Base-by-base conservation (phyloP, 768 basidiomycete species). In the Coprinellus aureogranulatus region DNA sequence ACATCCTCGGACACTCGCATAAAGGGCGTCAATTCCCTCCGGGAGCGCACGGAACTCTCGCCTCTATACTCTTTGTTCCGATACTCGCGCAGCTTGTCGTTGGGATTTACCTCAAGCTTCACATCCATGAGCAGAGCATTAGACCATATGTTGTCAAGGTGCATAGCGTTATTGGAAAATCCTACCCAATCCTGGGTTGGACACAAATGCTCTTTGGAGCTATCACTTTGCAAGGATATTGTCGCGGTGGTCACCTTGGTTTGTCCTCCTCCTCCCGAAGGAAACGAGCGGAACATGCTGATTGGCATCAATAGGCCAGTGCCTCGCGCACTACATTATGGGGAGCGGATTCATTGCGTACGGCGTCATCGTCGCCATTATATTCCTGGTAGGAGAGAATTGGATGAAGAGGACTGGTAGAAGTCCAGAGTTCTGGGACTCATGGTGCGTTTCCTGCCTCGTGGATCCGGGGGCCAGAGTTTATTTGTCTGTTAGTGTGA, bases 271-370 rank as follows among this genome's bases (percentile, higher is more conserved):
- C 26, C 6, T 20, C 27, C 1, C 18, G 4, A 52, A 9, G 22
- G 28, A 34, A 14, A 20, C 39, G 28, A 31, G n/a, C 23, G 27
- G 4, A 26, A 23, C 28, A 22, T 45, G 27, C 45, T 22, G 20
- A 37, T 47, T 46, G 27, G 48, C 50, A 28, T 61, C 2, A 40
- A 55, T 51, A 79, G 77, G 86, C 6, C 94, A 96, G 75, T 97
- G 94, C 70, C 79, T 92, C 1, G 92, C 90, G 0, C 90, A 92
- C 68, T 92, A 92, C 67, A 89, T 92, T 58, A 90, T 90, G 89
- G 93, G 94, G 49, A 88, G 90, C 55, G 91, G 89, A 0, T 97
- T 97, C 67, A 90, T 94, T 61, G 93, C 84, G 0, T 96, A 97
- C 66, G 93, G 85, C 1, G 78, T 82, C 14, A 84, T 95, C 54